Percentiles rank a stretch among this genome's conserved stretches.
Conservation (phyloP, 768 basidiomycete genomes). For the Tulasnella sp. region DNA sequence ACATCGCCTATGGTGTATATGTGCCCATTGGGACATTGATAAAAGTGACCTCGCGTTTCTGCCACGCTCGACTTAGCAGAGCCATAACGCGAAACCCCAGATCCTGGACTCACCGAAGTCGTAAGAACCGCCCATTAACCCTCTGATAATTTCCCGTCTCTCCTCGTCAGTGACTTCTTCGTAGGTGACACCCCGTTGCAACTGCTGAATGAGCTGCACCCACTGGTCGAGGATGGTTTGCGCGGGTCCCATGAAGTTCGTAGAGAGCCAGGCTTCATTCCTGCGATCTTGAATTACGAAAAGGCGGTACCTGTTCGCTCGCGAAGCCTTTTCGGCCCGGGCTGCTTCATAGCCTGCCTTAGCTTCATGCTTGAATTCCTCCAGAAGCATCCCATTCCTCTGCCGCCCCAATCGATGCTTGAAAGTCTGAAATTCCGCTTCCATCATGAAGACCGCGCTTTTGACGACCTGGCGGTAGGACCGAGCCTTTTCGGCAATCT, state of each 20-base stretch:
- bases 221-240: slow-evolving; percentile 47
- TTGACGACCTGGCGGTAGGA: slow-evolving; percentile 52
- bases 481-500: slow-evolving; percentile 48
- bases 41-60: slow-evolving; percentile 23
- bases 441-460: slow-evolving; percentile 44
- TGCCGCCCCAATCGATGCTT: background rate
- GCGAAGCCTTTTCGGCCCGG: background rate
- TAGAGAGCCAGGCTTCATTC: slow-evolving; percentile 41
- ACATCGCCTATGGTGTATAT: slow-evolving; percentile 30
- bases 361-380: background rate
- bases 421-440: slow-evolving; percentile 38
- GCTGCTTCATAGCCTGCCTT: background rate
- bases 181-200: slow-evolving; percentile 41
- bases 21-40: slow-evolving; percentile 31
- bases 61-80: background rate
- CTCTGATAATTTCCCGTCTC: slow-evolving; percentile 47
- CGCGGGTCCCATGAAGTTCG: slow-evolving; percentile 43
- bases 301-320: background rate
- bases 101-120: background rate
- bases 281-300: slow-evolving; percentile 15
- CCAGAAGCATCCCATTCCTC: background rate
- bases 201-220: slow-evolving; percentile 40
- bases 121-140: slow-evolving; percentile 34
- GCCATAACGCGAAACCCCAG: background rate
- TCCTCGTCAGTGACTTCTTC: slow-evolving; percentile 52